These are phyloP conservation scores for Pouteria campechiana DNA, from an alignment of 179 eudicot genomes.

Conservation along the genomic window DNA sequence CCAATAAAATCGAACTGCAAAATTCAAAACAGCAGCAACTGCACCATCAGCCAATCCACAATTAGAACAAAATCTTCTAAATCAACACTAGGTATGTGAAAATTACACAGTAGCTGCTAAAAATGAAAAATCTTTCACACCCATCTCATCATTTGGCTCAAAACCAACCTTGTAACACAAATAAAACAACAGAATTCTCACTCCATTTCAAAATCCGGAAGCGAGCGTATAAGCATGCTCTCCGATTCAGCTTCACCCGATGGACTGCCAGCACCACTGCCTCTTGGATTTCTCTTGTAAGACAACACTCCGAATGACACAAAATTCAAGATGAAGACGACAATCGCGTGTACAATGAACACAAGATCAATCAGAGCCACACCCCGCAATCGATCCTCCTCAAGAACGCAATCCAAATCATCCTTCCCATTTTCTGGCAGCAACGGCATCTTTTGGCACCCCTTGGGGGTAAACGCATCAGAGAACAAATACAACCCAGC, in stretches of 20 bases:
- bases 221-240: conserved; percentile 23
- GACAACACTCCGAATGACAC: conserved; percentile 43
- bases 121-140: no score
- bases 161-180: no score
- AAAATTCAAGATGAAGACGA: conserved; percentile 30
- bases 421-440: conserved; percentile 14
- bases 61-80: no score
- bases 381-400: conserved; percentile 63
- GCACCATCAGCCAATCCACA: no score
- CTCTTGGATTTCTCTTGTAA: conserved; percentile 24
- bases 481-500: conserved; percentile 57
- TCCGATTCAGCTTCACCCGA: conserved; percentile 48
- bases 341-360: conserved; percentile 56
- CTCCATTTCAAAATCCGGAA: conserved; percentile 54
- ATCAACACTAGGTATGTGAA: no score
- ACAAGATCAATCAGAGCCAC: conserved; percentile 56
- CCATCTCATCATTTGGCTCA: no score
- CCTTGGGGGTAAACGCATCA: conserved; percentile 38
- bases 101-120: no score
- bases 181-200: conserved; percentile 14
- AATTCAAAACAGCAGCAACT: no score
- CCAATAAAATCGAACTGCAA: no score
- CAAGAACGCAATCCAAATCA: conserved; percentile 71
- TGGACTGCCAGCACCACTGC: conserved; percentile 38
- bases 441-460: conserved; percentile 28